Percentiles rank a stretch among this genome's conserved stretches.
Evolutionary conservation across 192 early-diverging fungal genomes (phyloP).

Genomic region (Thamnidium elegans): DNA sequence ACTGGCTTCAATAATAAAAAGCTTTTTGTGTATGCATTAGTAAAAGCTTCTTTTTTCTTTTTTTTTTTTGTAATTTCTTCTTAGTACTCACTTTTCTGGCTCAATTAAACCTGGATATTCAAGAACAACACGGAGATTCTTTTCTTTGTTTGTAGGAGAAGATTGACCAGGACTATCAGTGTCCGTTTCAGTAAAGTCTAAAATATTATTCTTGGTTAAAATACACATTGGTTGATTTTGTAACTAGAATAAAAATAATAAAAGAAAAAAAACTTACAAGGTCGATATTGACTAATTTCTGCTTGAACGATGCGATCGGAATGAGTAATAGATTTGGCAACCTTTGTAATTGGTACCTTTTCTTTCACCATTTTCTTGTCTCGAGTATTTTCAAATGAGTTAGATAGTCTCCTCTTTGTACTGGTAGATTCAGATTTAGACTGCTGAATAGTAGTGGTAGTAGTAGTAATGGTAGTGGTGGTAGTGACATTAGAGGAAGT

Average conservation of each 20-base stretch:
- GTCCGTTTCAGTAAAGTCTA: background rate
- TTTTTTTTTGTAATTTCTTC: too few species aligned
- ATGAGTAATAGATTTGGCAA: constrained; percentile 36
- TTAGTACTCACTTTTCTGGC: background rate
- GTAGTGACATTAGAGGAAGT: background rate
- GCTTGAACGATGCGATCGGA: constrained; percentile 44
- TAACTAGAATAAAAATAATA: too few species aligned
- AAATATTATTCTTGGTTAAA: too few species aligned
- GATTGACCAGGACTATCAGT: background rate
- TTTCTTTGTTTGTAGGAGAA: background rate
- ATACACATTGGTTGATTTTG: too few species aligned
- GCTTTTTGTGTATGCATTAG: constrained; percentile 12
- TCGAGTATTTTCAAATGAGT: background rate
- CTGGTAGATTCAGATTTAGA: background rate
- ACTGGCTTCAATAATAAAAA: constrained; percentile 49
- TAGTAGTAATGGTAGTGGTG: too few species aligned
- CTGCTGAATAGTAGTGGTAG: background rate
- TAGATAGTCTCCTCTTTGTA: constrained; percentile 2
- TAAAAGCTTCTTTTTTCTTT: too few species aligned
- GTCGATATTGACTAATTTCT: constrained; percentile 39
- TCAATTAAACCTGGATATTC: constrained; percentile 16
- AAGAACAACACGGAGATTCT: background rate
- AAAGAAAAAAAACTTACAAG: constrained; percentile 34
- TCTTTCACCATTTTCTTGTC: constrained; percentile 9
- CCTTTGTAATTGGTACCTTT: background rate